Conservation (phyloP, 257 asterid genomes). For the Solanum pennellii region DNA sequence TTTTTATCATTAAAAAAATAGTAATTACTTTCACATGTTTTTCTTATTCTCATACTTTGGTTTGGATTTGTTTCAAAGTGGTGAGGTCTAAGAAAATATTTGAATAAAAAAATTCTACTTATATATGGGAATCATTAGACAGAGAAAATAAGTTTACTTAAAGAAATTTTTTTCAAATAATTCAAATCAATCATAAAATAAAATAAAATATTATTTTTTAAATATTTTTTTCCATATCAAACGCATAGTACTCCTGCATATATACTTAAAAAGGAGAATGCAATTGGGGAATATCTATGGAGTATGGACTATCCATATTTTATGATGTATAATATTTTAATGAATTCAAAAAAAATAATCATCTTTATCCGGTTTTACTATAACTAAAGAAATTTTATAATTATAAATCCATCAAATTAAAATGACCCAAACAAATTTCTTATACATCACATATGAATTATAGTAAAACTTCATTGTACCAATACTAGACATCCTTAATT, state of each 20-base stretch:
- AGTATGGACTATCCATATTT: not conserved
- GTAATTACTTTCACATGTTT: not conserved
- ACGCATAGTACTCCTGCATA: fast-evolving
- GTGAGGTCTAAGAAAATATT: not conserved
- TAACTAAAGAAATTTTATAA: not conserved
- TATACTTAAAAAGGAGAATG: not conserved
- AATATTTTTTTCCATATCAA: not conserved
- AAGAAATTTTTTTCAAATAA: too few species aligned
- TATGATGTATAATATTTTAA: too few species aligned
- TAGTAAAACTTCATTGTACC: not conserved
- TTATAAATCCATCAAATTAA: not conserved
- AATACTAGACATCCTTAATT: not conserved
- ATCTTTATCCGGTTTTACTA: not conserved
- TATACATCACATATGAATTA: not conserved
- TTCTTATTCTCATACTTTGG: not conserved
- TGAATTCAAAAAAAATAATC: too few species aligned
- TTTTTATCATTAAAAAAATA: too few species aligned
- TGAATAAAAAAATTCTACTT: not conserved
- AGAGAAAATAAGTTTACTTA: too few species aligned
- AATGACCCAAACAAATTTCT: not conserved
- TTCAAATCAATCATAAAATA: too few species aligned
- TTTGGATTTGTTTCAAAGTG: too few species aligned
- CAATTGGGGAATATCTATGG: not conserved
- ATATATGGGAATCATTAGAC: too few species aligned
- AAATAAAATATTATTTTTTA: too few species aligned